Evolutionary conservation across 1,284 basidiomycete genomes (phyloP).

Genomic region (Leccinum solheimii): DNA sequence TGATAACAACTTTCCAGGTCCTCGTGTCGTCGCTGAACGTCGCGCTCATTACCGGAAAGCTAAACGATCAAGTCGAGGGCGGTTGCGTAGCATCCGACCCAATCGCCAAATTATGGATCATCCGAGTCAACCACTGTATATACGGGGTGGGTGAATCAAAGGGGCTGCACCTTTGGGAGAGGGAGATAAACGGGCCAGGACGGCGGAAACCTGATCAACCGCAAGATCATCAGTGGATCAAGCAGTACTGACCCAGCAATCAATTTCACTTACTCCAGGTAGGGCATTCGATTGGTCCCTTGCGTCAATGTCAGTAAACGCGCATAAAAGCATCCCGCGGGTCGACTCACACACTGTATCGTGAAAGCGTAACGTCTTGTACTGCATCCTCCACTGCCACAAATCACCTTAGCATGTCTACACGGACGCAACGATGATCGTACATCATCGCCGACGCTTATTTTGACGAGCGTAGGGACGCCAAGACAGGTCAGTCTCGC

Average conservation of each 20-base stretch:
- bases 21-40: constrained; percentile 32
- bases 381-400: constrained; percentile 32
- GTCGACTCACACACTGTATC: constrained; percentile 26
- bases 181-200: constrained; percentile 41
- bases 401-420: constrained; percentile 1
- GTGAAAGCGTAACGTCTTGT: constrained; percentile 29
- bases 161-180: constrained; percentile 31
- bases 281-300: constrained; percentile 30
- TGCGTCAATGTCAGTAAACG: background rate
- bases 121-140: constrained; percentile 1
- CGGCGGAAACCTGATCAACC: constrained; percentile 32
- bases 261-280: constrained; percentile 23
- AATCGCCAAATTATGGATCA: constrained; percentile 48
- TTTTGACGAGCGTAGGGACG: constrained; percentile 34
- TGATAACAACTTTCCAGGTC: constrained; percentile 37
- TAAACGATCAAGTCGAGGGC: constrained; percentile 57
- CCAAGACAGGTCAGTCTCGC: constrained; percentile 39
- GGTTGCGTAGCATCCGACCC: constrained; percentile 56
- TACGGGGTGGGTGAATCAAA: background rate
- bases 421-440: constrained; percentile 12
- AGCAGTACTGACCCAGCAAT: background rate
- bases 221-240: background rate
- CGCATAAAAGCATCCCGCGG: background rate
- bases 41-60: constrained; percentile 42
- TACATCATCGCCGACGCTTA: constrained; percentile 39